Percentiles rank a stretch among this genome's conserved stretches.
Conservation (phyloP, 2,329 filamentous ascomycete genomes). For the Xylaria sp. region DNA sequence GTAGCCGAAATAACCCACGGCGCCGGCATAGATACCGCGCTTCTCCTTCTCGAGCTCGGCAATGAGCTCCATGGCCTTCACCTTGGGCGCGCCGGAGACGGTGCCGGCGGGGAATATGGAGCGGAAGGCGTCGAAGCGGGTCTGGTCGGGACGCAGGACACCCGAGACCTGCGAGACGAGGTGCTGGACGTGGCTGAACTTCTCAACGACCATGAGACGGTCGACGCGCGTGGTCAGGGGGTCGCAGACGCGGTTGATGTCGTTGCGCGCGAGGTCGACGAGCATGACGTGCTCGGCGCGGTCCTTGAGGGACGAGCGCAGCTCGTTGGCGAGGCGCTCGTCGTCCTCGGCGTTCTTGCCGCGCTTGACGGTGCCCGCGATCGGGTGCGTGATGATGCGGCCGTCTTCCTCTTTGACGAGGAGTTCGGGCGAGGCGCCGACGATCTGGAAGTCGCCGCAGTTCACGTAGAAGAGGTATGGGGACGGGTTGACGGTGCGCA, state of each 20-base stretch:
- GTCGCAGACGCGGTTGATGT: conserved; percentile 93
- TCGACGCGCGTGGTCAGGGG: conserved; percentile 86
- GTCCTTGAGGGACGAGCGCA: conserved; percentile 80
- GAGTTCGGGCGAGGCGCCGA: conserved; percentile 90
- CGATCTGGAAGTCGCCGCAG: conserved; percentile 87
- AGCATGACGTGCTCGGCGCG: conserved; percentile 95
- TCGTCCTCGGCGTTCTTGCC: conserved; percentile 79
- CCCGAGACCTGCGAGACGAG: conserved; percentile 94
- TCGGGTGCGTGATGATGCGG: conserved; percentile 90
- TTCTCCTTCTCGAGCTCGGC: conserved; percentile 92
- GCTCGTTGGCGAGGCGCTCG: conserved; percentile 67
- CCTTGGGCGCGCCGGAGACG: conserved; percentile 91
- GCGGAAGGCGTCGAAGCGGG: conserved; percentile 90
- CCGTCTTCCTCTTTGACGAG: conserved; percentile 86
- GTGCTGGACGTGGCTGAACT: conserved; percentile 96
- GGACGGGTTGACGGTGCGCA: conserved; percentile 95
- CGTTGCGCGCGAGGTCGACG: conserved; percentile 91
- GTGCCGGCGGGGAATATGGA: conserved; percentile 97
- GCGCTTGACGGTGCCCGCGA: conserved; percentile 89
- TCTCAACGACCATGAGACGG: conserved; percentile 87
- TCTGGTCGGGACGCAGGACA: conserved; percentile 74
- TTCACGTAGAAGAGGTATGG: conserved; percentile 96
- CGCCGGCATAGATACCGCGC: conserved; percentile 89
- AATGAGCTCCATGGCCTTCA: conserved; percentile 94
- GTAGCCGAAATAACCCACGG: conserved; percentile 95